Conservation (phyloP, 805 yeast species). For the Ogataea paradorogensis region DNA sequence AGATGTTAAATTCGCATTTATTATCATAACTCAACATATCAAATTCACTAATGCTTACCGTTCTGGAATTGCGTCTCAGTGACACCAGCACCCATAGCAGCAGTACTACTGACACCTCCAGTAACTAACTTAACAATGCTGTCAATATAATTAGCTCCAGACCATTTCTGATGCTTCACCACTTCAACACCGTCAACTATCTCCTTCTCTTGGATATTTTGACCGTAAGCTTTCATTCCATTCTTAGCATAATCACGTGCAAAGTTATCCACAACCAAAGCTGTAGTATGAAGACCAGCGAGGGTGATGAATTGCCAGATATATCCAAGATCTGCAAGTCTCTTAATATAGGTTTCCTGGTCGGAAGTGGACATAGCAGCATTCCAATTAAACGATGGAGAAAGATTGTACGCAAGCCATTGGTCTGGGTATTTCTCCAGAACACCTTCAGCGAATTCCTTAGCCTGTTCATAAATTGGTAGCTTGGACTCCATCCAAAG, state of each 20-base stretch:
- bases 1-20: background rate
- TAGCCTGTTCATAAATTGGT: constrained; percentile 91
- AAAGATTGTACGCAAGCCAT: constrained; percentile 95
- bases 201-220: constrained; percentile 80
- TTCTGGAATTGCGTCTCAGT: constrained; percentile 91
- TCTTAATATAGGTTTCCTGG: constrained; percentile 84
- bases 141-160: constrained; percentile 97
- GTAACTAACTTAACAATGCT: constrained; percentile 83
- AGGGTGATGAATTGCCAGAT: constrained; percentile 97
- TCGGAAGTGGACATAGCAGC: constrained; percentile 84
- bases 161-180: constrained; percentile 98
- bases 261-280: constrained; percentile 84
- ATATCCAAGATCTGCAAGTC: constrained; percentile 85
- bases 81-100: constrained; percentile 98
- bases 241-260: constrained; percentile 70
- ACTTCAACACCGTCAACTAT: constrained; percentile 89
- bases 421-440: constrained; percentile 76
- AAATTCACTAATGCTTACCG: constrained; percentile 8
- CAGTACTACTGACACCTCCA: constrained; percentile 93
- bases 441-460: constrained; percentile 92
- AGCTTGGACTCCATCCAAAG: constrained; percentile 98
- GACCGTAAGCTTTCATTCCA: constrained; percentile 97
- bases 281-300: constrained; percentile 96
- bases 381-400: constrained; percentile 98
- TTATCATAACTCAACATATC: background rate